Evolutionary conservation across 441 rosid species (phyloP).

Genomic region (Mallotus repandus): DNA sequence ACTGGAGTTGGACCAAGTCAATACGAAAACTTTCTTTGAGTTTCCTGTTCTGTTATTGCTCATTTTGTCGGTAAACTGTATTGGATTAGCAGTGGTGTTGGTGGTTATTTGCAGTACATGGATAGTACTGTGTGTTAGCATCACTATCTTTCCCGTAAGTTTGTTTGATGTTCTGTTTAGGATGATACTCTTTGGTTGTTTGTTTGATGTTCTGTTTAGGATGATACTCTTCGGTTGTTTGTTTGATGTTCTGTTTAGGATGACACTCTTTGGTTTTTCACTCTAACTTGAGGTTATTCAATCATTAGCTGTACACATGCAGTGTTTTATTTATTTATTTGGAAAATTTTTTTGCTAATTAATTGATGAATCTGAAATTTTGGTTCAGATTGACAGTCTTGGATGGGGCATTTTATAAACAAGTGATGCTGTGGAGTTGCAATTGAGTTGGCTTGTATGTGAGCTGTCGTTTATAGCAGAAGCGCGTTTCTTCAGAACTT

Average conservation of each 20-base stretch:
- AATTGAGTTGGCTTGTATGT: slow-evolving; percentile 5
- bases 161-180: too few relatives aligned
- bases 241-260: not conserved
- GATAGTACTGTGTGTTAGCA: not conserved
- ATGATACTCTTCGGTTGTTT: too few relatives aligned
- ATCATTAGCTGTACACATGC: not conserved
- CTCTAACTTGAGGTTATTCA: not conserved
- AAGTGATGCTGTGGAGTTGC: slow-evolving; percentile 15
- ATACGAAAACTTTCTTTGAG: not conserved
- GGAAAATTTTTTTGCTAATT: not conserved
- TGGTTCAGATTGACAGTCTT: slow-evolving; percentile 16
- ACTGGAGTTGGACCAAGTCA: not conserved
- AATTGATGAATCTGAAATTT: slow-evolving; percentile 9
- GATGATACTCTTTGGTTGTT: too few relatives aligned
- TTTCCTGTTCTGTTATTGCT: too few relatives aligned
- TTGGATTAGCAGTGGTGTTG: not conserved
- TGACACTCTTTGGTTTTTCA: not conserved
- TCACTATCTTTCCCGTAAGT: not conserved
- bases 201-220: too few relatives aligned
- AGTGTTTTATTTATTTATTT: not conserved
- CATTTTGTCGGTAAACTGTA: not conserved
- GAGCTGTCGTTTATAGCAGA: slow-evolving; percentile 17
- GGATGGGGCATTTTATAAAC: slow-evolving; percentile 6
- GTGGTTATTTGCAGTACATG: not conserved
- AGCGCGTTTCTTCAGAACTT: slow-evolving; percentile 14